Evolutionary conservation across 139 green algal genomes (phyloP), one percentile per base, ranked within the genome.

Genomic region (Mychonastes homosphaera): DNA sequence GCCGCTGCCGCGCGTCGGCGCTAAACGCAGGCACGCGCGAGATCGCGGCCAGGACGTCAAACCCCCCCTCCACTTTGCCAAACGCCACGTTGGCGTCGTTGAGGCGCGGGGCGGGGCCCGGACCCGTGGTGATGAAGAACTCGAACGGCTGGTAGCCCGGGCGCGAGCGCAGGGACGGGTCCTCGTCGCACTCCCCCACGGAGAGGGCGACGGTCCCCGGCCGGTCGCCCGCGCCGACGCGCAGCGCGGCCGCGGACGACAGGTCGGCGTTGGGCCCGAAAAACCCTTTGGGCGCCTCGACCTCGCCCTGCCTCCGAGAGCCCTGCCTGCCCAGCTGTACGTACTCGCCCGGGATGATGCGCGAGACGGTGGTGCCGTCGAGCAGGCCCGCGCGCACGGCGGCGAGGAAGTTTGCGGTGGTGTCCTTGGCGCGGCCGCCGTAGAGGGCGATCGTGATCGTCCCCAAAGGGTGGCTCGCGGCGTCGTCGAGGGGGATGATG

Each of bases 11-110:
- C 23, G 62, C 57, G 46, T 58, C 56, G 0, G 74, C 72, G 27
- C 67, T 71, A 55, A 87, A 87, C 2, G 65, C 77, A 6, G 73
- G 76, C 27, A 82, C 70, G 36, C 64, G 28, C n/a, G 47, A 19
- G 38, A n/a, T n/a, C n/a, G n/a, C n/a, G 36, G 41, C 34, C 24
- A 56, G 15, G 6, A 15, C 23, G 6, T 21, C 33, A 8, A 9
- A 41, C 18, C 19, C 18, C 29, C 15, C 23, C 6, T 29, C 18
- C 4, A 39, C 23, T 13, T 44, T 41, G 0, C 84, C 84, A 68
- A 92, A 81, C 21, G 87, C 79, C 26, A 88, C 73, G 71, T 92
- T 90, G 33, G 74, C 28, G 9, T 75, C 78, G 45, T 92, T 76
- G 27, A 92, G 65, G 0, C 58, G 58, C 0, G 78, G 77, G 13